A percentile compares a stretch with the other conserved stretches of the same genome.
These are phyloP conservation scores for Heliamphora exappendiculata DNA, from an alignment of 148 eudicot species.

Conservation along the genomic window DNA sequence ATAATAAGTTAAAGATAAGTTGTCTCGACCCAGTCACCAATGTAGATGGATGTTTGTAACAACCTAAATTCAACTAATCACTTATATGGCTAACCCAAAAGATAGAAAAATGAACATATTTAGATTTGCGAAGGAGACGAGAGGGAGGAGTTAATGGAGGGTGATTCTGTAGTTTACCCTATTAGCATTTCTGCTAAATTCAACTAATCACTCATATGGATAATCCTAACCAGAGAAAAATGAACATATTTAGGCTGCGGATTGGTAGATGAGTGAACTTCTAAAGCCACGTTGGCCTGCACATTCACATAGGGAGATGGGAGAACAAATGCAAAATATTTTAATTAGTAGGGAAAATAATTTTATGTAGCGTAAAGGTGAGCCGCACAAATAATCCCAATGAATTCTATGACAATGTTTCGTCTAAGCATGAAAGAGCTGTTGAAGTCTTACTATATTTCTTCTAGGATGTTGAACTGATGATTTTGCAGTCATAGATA, in stretches of 20 bases:
- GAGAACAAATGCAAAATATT: background rate
- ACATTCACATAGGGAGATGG: background rate
- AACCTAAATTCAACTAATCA: too few relatives aligned
- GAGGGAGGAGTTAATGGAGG: too few relatives aligned
- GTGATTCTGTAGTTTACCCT: too few relatives aligned
- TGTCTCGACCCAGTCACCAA: too few relatives aligned
- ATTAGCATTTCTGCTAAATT: too few relatives aligned
- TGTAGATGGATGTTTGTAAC: too few relatives aligned
- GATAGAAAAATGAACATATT: too few relatives aligned
- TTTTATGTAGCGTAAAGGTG: background rate
- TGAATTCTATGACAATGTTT: background rate
- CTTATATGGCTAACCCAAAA: too few relatives aligned
- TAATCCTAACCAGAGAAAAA: too few relatives aligned
- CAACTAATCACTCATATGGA: too few relatives aligned
- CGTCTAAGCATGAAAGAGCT: background rate
- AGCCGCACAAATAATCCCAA: background rate
- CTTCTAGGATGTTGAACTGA: slow-evolving; percentile 26
- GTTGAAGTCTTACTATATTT: slow-evolving; percentile 37
- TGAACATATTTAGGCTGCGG: slow-evolving; percentile 22
- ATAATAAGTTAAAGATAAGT: too few relatives aligned
- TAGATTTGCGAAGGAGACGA: too few relatives aligned
- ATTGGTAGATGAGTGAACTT: slow-evolving; percentile 19
- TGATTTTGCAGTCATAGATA: slow-evolving; percentile 28
- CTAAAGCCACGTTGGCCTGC: slow-evolving; percentile 29
- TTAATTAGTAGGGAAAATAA: background rate